Evolutionary conservation across 1,284 basidiomycete genomes (phyloP), one percentile per base, ranked within the genome.

Genomic region (Cryptococcus neoformans): DNA sequence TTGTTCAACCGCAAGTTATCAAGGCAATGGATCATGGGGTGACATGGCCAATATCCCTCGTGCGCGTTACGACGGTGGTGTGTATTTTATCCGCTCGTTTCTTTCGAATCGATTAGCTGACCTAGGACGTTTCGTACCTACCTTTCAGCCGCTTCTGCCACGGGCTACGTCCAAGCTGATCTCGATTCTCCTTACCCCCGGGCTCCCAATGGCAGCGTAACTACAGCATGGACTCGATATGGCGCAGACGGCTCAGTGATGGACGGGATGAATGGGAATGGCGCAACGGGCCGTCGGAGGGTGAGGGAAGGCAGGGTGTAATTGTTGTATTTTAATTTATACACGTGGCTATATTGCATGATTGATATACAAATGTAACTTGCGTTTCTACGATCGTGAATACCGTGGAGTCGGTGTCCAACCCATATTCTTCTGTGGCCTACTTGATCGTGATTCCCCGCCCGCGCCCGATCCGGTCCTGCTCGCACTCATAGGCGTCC

Each of bases 321-420:
- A 56, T 21, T 8, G 36, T 40, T 10, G 42, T 38, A 14, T 17
- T 21, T 21, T 21, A 38, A 21, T 37, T 17, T 51, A 21, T 55
- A 21, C 21, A 21, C 21, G 21, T 21, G 21, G 21, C 21, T 21
- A 21, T 21, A 21, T 21, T 21, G 21, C 21, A 21, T 21, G 21
- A 21, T 21, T 21, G 21, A 21, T 21, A 21, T 21, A 21, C 21
- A 21, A 21, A 21, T 21, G 21, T 21, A 21, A 21, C 21, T 21
- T 21, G 21, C 21, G 21, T 21, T 21, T 52, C 11, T 42, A 52
- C 11, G 14, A 17, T 28, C 42, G 41, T 62, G 44, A 57, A 37
- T 57, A 51, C 52, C 60, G 55, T 35, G 89, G 89, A 51, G 87
- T 90, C 4, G 89, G 89, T 47, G 89, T 91, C 89, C 89, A 91